Conservation (phyloP, 345 rosid species). For the Adansonia digitata region DNA sequence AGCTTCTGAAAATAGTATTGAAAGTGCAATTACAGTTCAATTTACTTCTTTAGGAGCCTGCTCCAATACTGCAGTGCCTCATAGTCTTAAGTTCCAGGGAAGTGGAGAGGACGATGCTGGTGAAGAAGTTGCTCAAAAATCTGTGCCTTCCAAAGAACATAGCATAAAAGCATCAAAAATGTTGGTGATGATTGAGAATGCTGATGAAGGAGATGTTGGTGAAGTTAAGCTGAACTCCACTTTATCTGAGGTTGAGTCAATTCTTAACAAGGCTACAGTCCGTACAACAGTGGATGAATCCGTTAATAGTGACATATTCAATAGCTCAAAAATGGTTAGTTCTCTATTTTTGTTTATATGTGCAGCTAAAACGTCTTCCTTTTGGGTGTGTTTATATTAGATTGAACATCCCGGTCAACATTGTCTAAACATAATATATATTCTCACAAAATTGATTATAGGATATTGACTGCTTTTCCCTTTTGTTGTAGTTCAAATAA, state of each 20-base stretch:
- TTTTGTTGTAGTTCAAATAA: background rate
- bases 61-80: background rate
- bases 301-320: constrained; percentile 6
- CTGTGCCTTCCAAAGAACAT: constrained; percentile 13
- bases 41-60: background rate
- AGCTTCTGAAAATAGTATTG: background rate
- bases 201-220: constrained; percentile 13
- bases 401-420: background rate
- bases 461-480: background rate
- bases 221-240: constrained; percentile 18
- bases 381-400: background rate
- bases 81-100: constrained; percentile 21
- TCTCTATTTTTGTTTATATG: constrained; percentile 5
- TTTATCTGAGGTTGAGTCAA: constrained; percentile 19
- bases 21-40: background rate
- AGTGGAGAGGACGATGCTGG: constrained; percentile 12
- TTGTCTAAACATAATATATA: background rate
- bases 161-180: constrained; percentile 7
- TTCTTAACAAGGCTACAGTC: constrained; percentile 20
- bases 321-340: constrained; percentile 31
- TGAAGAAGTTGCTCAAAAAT: background rate
- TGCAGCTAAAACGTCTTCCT: background rate
- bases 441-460: background rate
- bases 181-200: constrained; percentile 11
- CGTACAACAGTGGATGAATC: constrained; percentile 13